These are phyloP conservation scores for Pseudocercospora cruenta DNA, from an alignment of 2,329 filamentous ascomycete species.

Conservation along the genomic window DNA sequence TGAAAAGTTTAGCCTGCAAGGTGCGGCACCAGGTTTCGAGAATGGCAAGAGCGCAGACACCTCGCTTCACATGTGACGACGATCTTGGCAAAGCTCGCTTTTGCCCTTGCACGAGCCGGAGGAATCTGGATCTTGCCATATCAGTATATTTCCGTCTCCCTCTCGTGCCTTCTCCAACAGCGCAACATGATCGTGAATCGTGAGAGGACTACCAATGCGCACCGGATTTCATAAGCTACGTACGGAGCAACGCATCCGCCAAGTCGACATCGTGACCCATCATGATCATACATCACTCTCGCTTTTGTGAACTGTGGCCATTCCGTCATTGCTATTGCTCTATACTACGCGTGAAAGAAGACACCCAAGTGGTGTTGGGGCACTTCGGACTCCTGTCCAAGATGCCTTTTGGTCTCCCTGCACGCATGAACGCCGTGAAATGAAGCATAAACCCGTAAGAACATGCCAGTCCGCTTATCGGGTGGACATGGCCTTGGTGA, in stretches of 20 bases:
- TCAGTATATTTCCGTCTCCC: not conserved
- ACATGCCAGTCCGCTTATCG: slow-evolving; percentile 33
- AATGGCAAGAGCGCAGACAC: too few relatives aligned
- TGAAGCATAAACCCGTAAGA: slow-evolving; percentile 22
- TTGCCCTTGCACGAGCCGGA: not conserved
- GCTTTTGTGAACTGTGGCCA: slow-evolving; percentile 29
- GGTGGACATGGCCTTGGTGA: slow-evolving; percentile 73
- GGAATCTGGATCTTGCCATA: too few relatives aligned
- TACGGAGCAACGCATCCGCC: slow-evolving; percentile 26
- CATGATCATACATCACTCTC: slow-evolving; percentile 32
- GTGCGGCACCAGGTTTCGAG: too few relatives aligned
- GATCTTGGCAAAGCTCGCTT: not conserved
- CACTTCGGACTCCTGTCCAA: slow-evolving; percentile 23
- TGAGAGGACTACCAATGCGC: not conserved
- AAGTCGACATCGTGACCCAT: slow-evolving; percentile 27
- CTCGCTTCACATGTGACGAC: too few relatives aligned
- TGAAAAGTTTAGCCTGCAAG: too few relatives aligned
- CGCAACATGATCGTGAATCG: not conserved
- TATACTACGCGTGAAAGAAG: slow-evolving; percentile 27
- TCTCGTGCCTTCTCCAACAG: not conserved
- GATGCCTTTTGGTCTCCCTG: slow-evolving; percentile 26
- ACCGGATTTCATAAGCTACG: slow-evolving; percentile 12
- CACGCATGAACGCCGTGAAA: slow-evolving; percentile 30
- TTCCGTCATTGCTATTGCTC: slow-evolving; percentile 31
- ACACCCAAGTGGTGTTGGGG: slow-evolving; percentile 12